Evolutionary conservation across 78 protist genomes (phyloP).

Genomic region (Cavenderia fasciculata): DNA sequence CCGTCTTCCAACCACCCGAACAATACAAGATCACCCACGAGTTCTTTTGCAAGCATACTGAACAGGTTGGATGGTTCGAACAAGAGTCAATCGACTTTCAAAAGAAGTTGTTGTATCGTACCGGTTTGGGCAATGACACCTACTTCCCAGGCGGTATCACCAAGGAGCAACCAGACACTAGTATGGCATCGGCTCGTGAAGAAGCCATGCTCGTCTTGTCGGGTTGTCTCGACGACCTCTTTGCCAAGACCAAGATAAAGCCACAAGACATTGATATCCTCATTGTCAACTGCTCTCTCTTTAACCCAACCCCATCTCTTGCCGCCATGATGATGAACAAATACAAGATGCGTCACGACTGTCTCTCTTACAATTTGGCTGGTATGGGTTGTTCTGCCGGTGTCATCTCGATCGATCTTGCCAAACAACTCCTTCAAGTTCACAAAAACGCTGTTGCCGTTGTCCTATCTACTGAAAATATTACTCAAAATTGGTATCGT

Average conservation of each 20-base stretch:
- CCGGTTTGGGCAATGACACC: conserved; percentile 86
- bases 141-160: conserved; percentile 83
- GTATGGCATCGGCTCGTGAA: conserved; percentile 82
- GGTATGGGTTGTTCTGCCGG: conserved; percentile 95
- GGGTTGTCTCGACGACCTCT: conserved; percentile 76
- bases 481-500: conserved; percentile 93
- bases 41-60: conserved; percentile 64
- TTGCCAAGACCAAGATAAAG: conserved; percentile 65
- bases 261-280: conserved; percentile 90
- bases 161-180: conserved; percentile 23
- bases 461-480: conserved; percentile 90
- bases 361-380: conserved; percentile 82
- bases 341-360: conserved; percentile 79
- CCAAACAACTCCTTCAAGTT: conserved; percentile 85
- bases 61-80: conserved; percentile 57
- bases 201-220: conserved; percentile 82
- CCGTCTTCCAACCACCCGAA: conserved; percentile 72
- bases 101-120: conserved; percentile 43
- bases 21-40: conserved; percentile 52
- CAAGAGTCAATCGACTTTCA: conserved; percentile 84
- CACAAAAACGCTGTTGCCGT: conserved; percentile 75
- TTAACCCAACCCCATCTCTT: conserved; percentile 92
- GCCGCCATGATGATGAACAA: conserved; percentile 86
- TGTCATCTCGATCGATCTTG: conserved; percentile 88
- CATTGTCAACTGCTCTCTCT: conserved; percentile 91